Percentiles rank a stretch among this genome's conserved stretches.
Evolutionary conservation across 1,139 yeast genomes (phyloP).

Genomic region (Blastobotrys capitulatus): DNA sequence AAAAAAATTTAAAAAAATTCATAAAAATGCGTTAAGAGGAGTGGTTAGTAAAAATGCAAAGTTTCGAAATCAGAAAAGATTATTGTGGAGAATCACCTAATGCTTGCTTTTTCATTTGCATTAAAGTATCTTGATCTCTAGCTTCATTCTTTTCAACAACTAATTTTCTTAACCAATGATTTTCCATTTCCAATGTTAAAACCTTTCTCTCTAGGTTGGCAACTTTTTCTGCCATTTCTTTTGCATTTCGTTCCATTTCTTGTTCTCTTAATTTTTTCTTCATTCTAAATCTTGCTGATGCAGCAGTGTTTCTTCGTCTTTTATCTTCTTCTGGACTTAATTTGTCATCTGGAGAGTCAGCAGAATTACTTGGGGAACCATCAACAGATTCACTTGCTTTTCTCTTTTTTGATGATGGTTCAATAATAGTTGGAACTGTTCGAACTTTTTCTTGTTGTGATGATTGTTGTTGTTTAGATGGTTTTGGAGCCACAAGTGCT

Average conservation of each 20-base stretch:
- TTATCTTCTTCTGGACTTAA: constrained; percentile 49
- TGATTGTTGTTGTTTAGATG: constrained; percentile 1
- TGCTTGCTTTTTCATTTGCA: constrained; percentile 26
- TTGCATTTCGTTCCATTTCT: constrained; percentile 68
- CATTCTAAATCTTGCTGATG: constrained; percentile 72
- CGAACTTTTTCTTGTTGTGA: neutral
- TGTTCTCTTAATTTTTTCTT: constrained; percentile 80
- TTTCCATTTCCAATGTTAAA: constrained; percentile 75
- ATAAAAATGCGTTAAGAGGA: neutral
- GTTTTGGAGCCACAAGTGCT: neutral
- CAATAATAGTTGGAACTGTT: neutral
- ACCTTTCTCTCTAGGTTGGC: constrained; percentile 55
- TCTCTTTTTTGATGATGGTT: constrained; percentile 12
- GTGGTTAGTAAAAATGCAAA: neutral
- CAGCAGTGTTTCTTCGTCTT: constrained; percentile 72
- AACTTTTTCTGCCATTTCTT: constrained; percentile 57
- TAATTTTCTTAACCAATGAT: constrained; percentile 66
- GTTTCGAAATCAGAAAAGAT: neutral
- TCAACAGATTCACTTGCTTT: constrained; percentile 6
- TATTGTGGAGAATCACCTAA: constrained; percentile 4
- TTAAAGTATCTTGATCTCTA: constrained; percentile 29
- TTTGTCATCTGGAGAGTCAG: neutral
- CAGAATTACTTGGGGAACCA: neutral
- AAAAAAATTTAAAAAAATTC: neutral
- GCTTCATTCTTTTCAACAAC: constrained; percentile 59